Evolutionary conservation across 2,329 filamentous ascomycete species (phyloP).

Genomic region (Colletotrichum siamense): DNA sequence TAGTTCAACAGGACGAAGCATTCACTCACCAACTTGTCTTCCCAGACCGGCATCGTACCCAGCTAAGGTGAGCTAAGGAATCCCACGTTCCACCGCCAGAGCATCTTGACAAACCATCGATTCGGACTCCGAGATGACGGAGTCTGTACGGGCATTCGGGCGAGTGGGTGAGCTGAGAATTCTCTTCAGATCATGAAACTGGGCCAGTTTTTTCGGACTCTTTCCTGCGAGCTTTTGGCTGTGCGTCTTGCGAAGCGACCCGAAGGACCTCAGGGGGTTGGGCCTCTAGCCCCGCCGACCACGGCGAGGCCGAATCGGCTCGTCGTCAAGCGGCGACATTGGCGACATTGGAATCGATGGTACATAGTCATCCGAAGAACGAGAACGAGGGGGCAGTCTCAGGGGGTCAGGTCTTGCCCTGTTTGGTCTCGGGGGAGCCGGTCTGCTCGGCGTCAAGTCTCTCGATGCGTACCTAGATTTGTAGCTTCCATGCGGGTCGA

Average conservation of each 20-base stretch:
- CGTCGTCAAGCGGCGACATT: background rate
- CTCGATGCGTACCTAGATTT: background rate
- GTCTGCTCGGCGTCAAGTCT: background rate
- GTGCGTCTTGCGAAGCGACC: background rate
- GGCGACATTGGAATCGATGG: background rate
- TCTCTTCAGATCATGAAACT: background rate
- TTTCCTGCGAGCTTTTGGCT: background rate
- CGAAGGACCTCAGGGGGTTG: background rate
- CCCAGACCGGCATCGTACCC: background rate
- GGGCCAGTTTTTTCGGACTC: background rate
- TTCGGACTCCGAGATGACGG: background rate
- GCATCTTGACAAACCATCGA: constrained; percentile 1
- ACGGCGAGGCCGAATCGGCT: background rate
- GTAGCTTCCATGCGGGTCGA: background rate
- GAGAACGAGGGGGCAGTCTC: background rate
- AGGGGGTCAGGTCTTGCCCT: background rate
- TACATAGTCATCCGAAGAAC: background rate
- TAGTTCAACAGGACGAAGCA: constrained; percentile 13
- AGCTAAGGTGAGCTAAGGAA: background rate
- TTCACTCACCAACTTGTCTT: constrained; percentile 10
- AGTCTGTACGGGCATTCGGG: background rate
- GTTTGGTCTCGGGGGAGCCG: background rate
- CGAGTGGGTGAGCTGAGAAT: background rate
- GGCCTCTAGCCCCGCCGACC: background rate
- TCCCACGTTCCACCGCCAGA: background rate